Percentiles rank a stretch among this genome's conserved stretches.
These are phyloP conservation scores for Beverwykella pulmonaria DNA, from an alignment of 495 filamentous ascomycete genomes.

Conservation along the genomic window DNA sequence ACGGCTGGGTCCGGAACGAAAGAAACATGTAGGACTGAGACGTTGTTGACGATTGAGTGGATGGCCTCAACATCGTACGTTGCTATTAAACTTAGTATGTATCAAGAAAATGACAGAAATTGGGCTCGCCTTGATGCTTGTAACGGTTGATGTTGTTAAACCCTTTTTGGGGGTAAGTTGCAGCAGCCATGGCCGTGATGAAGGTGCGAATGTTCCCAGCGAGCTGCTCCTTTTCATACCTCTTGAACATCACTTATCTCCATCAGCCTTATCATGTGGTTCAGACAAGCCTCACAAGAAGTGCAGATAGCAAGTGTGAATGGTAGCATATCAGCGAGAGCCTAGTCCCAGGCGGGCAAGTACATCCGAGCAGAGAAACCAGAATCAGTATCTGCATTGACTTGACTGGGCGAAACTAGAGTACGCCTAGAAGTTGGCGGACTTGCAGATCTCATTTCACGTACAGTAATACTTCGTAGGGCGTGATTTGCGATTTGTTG, in stretches of 20 bases:
- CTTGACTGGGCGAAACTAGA: neutral
- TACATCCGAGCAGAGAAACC: neutral
- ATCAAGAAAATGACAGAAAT: neutral
- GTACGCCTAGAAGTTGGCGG: neutral
- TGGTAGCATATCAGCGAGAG: neutral
- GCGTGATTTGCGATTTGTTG: neutral
- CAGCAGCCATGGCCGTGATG: conserved; percentile 15
- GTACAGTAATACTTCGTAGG: neutral
- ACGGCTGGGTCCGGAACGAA: conserved; percentile 57
- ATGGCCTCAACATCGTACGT: conserved; percentile 77
- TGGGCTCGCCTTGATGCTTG: conserved; percentile 61
- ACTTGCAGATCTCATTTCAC: neutral
- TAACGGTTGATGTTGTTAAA: conserved; percentile 75
- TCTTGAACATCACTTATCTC: neutral
- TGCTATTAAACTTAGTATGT: conserved; percentile 28
- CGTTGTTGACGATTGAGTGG: conserved; percentile 73
- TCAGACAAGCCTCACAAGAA: neutral
- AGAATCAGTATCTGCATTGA: neutral
- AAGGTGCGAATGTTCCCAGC: neutral
- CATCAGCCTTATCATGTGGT: conserved; percentile 7
- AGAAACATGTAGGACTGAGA: conserved; percentile 54
- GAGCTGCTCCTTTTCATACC: neutral
- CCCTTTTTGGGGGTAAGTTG: conserved; percentile 65
- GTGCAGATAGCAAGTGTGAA: neutral
- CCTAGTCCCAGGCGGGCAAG: neutral